Conservation (phyloP, 2,329 filamentous ascomycete species). For the Xylariales sp. region DNA sequence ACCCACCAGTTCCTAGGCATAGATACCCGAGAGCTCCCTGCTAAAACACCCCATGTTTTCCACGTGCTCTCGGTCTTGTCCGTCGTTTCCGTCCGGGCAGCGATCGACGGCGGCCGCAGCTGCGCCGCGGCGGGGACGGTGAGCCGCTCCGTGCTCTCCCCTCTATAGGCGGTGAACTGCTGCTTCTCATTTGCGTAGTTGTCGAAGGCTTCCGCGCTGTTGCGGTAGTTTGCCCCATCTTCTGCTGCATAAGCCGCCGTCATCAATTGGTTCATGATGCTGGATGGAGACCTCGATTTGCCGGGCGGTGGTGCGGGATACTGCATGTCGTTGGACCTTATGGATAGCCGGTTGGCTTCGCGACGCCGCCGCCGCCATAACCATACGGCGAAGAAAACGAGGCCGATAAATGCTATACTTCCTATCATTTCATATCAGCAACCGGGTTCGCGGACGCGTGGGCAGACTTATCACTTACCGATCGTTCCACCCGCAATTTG, state of each 20-base stretch:
- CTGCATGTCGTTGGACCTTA: conserved; percentile 1
- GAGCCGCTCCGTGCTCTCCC: conserved; percentile 28
- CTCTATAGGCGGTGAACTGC: neutral
- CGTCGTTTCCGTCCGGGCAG: conserved; percentile 27
- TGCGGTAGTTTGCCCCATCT: conserved; percentile 17
- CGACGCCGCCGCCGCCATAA: conserved; percentile 9
- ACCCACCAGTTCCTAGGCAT: conserved; percentile 27
- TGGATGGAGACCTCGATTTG: conserved; percentile 24
- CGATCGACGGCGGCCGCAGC: conserved; percentile 20
- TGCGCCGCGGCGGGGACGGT: conserved; percentile 6
- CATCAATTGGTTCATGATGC: conserved; percentile 34
- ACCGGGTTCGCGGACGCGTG: too few species aligned
- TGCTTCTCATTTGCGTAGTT: conserved; percentile 26
- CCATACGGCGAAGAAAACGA: conserved; percentile 20
- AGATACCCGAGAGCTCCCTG: conserved; percentile 10
- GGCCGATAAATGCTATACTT: conserved; percentile 15
- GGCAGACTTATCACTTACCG: conserved; percentile 2
- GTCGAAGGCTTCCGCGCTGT: conserved; percentile 12
- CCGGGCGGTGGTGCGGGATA: neutral
- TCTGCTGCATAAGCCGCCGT: conserved; percentile 28
- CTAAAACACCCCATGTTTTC: conserved; percentile 30
- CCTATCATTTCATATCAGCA: conserved; percentile 13
- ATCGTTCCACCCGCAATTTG: conserved; percentile 30
- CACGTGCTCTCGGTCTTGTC: conserved; percentile 24
- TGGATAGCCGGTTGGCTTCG: neutral